phyloP scores from a whole-genome alignment of 2,329 filamentous ascomycete species.

The Atkinsonella texensis region DNA sequence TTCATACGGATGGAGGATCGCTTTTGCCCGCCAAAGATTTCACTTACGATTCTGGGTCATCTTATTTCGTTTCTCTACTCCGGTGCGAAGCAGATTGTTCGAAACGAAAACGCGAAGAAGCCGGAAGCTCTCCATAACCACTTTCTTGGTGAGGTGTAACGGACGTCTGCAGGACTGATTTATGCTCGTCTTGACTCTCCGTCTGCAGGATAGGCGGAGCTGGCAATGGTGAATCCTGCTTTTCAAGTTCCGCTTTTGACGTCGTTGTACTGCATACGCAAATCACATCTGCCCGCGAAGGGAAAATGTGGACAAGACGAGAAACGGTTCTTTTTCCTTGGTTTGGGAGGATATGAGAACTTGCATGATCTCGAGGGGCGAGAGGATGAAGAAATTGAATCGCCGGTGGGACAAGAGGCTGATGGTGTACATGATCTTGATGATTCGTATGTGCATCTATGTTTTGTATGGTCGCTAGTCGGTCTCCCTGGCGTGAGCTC shows the following conservation, averaged over 20 bases:
- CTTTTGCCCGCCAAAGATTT: background rate
- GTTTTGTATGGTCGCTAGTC: constrained; percentile 18
- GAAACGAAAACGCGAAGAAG: background rate
- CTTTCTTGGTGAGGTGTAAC: no score
- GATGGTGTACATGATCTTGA: constrained; percentile 17
- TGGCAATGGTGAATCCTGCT: background rate
- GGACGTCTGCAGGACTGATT: background rate
- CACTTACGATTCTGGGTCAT: background rate
- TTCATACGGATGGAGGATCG: background rate
- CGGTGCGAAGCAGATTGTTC: background rate
- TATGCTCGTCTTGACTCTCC: background rate
- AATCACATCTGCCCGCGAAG: background rate
- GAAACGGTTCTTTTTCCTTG: constrained; percentile 8
- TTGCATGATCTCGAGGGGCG: constrained; percentile 9
- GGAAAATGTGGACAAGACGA: background rate
- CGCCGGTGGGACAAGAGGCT: background rate
- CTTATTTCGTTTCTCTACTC: background rate
- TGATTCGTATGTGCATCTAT: constrained; percentile 13
- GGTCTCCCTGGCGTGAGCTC: constrained; percentile 23
- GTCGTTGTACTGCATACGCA: background rate
- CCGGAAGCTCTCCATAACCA: background rate
- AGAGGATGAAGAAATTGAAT: background rate
- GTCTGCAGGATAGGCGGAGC: background rate
- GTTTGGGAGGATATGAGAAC: constrained; percentile 9
- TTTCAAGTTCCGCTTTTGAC: background rate